Base-by-base conservation (phyloP, 2,329 filamentous ascomycete genomes). In the Hypocrella siamensis region DNA sequence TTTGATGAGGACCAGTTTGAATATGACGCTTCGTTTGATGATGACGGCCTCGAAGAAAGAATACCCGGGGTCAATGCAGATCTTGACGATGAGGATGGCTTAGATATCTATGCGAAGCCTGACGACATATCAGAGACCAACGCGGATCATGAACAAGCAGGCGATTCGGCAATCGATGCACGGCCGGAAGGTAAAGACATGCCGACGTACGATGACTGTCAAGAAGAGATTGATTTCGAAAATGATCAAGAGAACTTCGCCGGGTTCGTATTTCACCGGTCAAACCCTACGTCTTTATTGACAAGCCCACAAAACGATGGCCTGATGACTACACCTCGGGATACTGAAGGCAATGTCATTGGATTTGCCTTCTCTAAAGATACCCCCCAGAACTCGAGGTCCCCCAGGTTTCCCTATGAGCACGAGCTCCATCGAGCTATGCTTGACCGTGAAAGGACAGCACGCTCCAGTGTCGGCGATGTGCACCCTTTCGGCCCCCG, bases 1-100 rank as follows among this genome's bases (percentile, higher is more conserved):
- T 72, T 71, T 42, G 69, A 76, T 40, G 72, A 72, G 19, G 70
- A 74, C 40, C 50, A 45, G 6, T 69, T 71, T 40, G 69, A 74
- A 45, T 74, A 74, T 40, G 68, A 75, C 34, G 67, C 65, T 10
- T 72, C 74, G 61, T 69, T 75, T 57, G 70, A 75, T 18, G 72
- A 76, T 31, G 75, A 70, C 40, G 73, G 67, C 0, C 54, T 74
- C 3, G 76, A 81, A 40, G 77, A 81, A 47, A 60, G 60, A n/a
- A 79, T 79, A 18, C 75, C 75, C 0, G 68, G 67, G 3, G 52
- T 64, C n/a, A 57, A 71, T 17, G 40, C 37, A 12, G 38, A 42
- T 14, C 33, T 38, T 17, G 37, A 43, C 6, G 34, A 38, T n/a
- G n/a, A n/a, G n/a, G n/a, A n/a, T n/a, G n/a, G n/a, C n/a, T n/a